Base-by-base conservation (phyloP, 345 rosid genomes). In the Erucastrum elatum region DNA sequence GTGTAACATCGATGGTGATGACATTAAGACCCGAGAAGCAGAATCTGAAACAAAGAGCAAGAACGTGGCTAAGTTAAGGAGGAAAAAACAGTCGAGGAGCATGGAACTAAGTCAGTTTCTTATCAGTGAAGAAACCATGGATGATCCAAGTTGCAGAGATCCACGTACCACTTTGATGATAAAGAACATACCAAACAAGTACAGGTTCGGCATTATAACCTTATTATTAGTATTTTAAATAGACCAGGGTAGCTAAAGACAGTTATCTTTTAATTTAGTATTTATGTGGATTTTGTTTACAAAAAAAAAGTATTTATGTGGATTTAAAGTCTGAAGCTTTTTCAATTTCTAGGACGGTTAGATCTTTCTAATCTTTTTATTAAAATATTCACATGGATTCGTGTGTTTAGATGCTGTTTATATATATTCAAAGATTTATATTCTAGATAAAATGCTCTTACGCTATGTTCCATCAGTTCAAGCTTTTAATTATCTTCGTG, bases 81-180 rank as follows among this genome's bases (percentile, higher is more conserved):
- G 86, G 84, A 75, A 85, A 6, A 85, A 78, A 64, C 88, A 87
- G 26, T 51, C 66, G 27, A 89, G 83, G 85, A 90, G 81, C 68
- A 60, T 72, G 74, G 98, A 95, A 72, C 60, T 74, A 68, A 70
- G 86, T 71, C 90, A 93, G 44, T 95, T 93, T 75, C 88, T 90
- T n/a, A 88, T 95, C 15, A 88, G 84, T 61, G 97, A 87, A 69
- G 91, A 84, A 56, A 64, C 73, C 60, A 64, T 75, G 74, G 77
- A 59, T 41, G 61, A 81, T 81, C 71, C 92, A 2, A 85, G 78
- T 79, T 75, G 84, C 65, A 83, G 83, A 76, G 84, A 81, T 72
- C 84, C 64, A 34, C 84, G 84, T 72, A 81, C 84, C 37, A 81
- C 84, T 60, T 76, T 81, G 70, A 81, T 81, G 84, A 81, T 81